A percentile compares a stretch with the other conserved stretches of the same genome.
Evolutionary conservation across 1,284 basidiomycete genomes (phyloP).

Genomic region (Irpex rosettiformis): DNA sequence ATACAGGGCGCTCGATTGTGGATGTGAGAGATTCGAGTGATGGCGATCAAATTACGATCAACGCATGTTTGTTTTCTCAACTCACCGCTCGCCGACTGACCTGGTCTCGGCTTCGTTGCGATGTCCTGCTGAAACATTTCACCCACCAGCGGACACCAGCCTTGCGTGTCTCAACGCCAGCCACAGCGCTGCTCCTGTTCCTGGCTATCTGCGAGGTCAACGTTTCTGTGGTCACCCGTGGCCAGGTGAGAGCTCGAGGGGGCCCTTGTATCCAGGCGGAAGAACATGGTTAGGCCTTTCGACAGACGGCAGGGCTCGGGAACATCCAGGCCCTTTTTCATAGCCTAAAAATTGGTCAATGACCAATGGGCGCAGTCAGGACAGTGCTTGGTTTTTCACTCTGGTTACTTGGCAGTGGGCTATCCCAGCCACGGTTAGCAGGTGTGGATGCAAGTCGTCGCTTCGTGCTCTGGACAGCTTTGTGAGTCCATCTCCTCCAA

Average conservation of each 20-base stretch:
- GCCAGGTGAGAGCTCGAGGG: background rate
- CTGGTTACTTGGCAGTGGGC: background rate
- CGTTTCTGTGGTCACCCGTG: background rate
- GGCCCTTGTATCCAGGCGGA: background rate
- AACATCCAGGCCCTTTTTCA: background rate
- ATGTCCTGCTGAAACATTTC: background rate
- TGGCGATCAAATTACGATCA: background rate
- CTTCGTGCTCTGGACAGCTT: background rate
- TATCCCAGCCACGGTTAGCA: background rate
- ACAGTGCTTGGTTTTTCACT: no score
- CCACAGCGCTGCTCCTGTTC: no score
- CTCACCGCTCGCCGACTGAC: background rate
- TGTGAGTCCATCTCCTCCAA: background rate
- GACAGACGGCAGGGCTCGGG: background rate
- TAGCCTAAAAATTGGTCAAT: background rate
- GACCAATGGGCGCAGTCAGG: background rate
- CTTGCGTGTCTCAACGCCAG: background rate
- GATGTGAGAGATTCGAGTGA: background rate
- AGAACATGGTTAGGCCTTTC: background rate
- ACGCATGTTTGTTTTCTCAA: background rate
- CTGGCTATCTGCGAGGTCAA: background rate
- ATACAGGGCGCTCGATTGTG: background rate
- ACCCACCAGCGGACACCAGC: background rate
- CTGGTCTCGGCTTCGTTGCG: background rate
- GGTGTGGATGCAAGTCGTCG: background rate